phyloP scores from a whole-genome alignment of 1,284 basidiomycete species.

The Pulveroboletus sp. region DNA sequence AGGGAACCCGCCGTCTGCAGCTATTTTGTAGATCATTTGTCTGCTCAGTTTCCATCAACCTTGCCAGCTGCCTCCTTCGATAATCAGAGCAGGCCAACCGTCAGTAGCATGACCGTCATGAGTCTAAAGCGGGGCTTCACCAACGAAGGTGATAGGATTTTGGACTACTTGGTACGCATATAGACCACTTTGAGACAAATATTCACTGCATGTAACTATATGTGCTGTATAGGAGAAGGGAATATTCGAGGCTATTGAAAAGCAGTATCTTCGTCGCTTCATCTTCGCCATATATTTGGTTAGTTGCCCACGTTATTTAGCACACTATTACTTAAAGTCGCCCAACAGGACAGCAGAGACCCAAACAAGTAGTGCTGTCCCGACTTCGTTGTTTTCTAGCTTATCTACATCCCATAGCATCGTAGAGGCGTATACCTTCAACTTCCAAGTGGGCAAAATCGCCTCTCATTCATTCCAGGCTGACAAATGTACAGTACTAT shows the following conservation, averaged over 20 bases:
- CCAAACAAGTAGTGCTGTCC: slow-evolving; percentile 64
- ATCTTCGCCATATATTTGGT: slow-evolving; percentile 83
- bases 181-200: slow-evolving; percentile 4
- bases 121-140: slow-evolving; percentile 74
- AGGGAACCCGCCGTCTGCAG: background rate
- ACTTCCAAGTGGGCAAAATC: slow-evolving; percentile 58
- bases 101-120: slow-evolving; percentile 45
- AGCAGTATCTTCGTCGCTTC: slow-evolving; percentile 74
- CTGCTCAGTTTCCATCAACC: slow-evolving; percentile 27
- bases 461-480: background rate
- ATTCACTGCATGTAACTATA: slow-evolving; percentile 8
- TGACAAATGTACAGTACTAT: slow-evolving; percentile 51
- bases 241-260: slow-evolving; percentile 77
- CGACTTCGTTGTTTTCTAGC: slow-evolving; percentile 24
- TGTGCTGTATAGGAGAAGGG: slow-evolving; percentile 62
- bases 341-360: slow-evolving; percentile 66
- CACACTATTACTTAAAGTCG: background rate
- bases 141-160: slow-evolving; percentile 74
- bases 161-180: slow-evolving; percentile 70
- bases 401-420: slow-evolving; percentile 50
- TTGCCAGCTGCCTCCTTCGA: slow-evolving; percentile 27
- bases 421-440: slow-evolving; percentile 80
- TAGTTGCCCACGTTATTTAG: slow-evolving; percentile 23
- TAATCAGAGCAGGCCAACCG: slow-evolving; percentile 15
- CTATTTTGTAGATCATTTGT: slow-evolving; percentile 32